Base-by-base conservation (phyloP, 805 yeast species). In the Lachancea meyersii region DNA sequence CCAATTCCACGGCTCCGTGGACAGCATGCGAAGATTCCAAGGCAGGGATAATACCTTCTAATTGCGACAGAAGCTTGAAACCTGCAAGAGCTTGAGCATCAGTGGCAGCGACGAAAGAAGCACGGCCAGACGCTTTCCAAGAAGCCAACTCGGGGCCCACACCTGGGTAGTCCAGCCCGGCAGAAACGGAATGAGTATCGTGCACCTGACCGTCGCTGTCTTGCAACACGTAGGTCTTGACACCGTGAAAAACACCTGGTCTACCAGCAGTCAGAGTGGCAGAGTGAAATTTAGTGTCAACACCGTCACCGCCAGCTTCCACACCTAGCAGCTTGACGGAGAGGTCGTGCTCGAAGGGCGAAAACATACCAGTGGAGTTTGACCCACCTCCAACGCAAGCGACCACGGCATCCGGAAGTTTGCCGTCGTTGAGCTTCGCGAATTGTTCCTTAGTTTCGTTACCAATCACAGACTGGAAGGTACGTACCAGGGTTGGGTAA, bases 351-450 rank as follows among this genome's bases (percentile, higher is more conserved):
- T 87, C 94, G 61, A 93, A 93, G 42, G 97, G 97, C 18, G 87
- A 80, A 67, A 93, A 93, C 77, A 91, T 79, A 64, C 99, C 99
- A 24, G 94, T 79, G 40, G 96, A 82, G 74, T 93, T 93, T 16
- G 96, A 87, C 43, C 99, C 99, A 59, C 99, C 99, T 58, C 99
- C 99, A 39, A 93, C 98, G 74, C 99, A 93, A 1, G 99, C 99
- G 48, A 93, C 96, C 32, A 93, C 79, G 16, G 89, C 87, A 58
- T 93, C 86, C 37, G 98, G 98, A 50, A 93, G 73, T 56, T 78
- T 81, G 31, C 95, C 95, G 48, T 77, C 69, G 64, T 86, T 87
- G 53, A 82, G 69, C 51, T 76, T 79, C 51, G 76, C 79, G 69
- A 89, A 89, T 69, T 93, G 96, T 64, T 85, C 82, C 67, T 86